Evolutionary conservation across 1,139 yeast genomes (phyloP).

Genomic region (Hansenula lynferdii): DNA sequence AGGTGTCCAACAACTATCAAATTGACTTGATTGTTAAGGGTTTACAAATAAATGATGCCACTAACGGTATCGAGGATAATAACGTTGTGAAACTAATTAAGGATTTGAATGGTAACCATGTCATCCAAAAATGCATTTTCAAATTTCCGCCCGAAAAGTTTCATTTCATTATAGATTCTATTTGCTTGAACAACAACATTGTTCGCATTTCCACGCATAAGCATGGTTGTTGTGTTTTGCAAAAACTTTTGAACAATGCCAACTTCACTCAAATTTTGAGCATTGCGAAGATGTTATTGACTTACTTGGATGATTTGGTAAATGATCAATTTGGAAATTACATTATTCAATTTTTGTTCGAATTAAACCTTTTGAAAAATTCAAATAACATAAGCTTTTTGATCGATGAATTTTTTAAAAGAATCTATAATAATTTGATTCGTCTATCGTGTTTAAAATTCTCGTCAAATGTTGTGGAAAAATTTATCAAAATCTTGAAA

Average conservation of each 20-base stretch:
- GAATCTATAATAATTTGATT: slow-evolving; percentile 52
- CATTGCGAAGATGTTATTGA: slow-evolving; percentile 31
- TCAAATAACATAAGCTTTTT: slow-evolving; percentile 31
- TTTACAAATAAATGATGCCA: slow-evolving; percentile 32
- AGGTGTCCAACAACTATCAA: slow-evolving; percentile 49
- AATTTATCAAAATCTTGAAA: slow-evolving; percentile 41
- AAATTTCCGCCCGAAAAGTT: slow-evolving; percentile 62
- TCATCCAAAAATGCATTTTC: slow-evolving; percentile 87
- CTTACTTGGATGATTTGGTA: slow-evolving; percentile 44
- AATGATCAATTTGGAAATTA: slow-evolving; percentile 97
- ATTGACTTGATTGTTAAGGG: slow-evolving; percentile 29
- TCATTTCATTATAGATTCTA: slow-evolving; percentile 87
- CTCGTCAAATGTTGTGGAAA: slow-evolving; percentile 93
- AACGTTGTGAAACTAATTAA: slow-evolving; percentile 78
- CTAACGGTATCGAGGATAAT: slow-evolving; percentile 54
- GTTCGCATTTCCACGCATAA: slow-evolving; percentile 91
- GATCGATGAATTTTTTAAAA: slow-evolving; percentile 45
- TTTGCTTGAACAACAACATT: slow-evolving; percentile 47
- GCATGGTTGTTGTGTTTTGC: slow-evolving; percentile 97
- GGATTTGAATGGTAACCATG: slow-evolving; percentile 95
- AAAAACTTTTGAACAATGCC: slow-evolving; percentile 66
- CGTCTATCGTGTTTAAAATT: slow-evolving; percentile 82
- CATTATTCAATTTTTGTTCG: slow-evolving; percentile 85
- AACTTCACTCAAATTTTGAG: slow-evolving; percentile 49
- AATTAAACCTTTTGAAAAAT: slow-evolving; percentile 46